These are phyloP conservation scores for Polygonum aviculare DNA, from an alignment of 148 eudicot species.

Conservation along the genomic window DNA sequence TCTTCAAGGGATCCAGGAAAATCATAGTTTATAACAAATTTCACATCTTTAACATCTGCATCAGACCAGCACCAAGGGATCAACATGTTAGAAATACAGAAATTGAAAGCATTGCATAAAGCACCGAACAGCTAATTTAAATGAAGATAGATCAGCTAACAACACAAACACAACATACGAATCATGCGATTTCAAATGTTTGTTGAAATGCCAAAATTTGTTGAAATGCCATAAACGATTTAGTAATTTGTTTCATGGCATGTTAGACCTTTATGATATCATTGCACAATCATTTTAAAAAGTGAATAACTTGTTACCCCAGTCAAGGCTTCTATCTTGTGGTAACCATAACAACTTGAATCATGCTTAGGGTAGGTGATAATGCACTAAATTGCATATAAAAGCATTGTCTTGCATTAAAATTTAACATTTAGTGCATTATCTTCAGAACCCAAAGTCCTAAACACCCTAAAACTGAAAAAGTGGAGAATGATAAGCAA, in stretches of 20 bases:
- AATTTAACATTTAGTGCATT: too few relatives aligned
- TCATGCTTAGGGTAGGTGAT: too few relatives aligned
- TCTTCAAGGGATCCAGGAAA: conserved; percentile 98
- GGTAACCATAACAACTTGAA: neutral
- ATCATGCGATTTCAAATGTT: too few relatives aligned
- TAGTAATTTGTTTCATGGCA: neutral
- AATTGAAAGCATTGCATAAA: neutral
- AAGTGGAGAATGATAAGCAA: neutral
- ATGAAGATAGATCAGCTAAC: too few relatives aligned
- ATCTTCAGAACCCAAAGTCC: too few relatives aligned
- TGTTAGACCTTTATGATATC: neutral
- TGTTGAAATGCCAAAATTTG: neutral
- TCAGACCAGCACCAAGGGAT: neutral
- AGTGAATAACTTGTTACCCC: neutral
- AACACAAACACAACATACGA: too few relatives aligned
- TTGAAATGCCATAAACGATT: neutral
- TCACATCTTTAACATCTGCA: conserved; percentile 97
- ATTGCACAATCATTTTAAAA: neutral
- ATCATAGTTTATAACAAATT: conserved; percentile 85
- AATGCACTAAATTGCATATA: too few relatives aligned
- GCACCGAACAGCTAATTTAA: neutral
- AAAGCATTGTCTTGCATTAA: too few relatives aligned
- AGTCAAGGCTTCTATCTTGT: neutral
- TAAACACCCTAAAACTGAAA: too few relatives aligned
- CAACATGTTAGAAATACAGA: neutral